A percentile compares a stretch with the other conserved stretches of the same genome.
Evolutionary conservation across 2,329 filamentous ascomycete species (phyloP).

Genomic region (Paecilomyces sp.): DNA sequence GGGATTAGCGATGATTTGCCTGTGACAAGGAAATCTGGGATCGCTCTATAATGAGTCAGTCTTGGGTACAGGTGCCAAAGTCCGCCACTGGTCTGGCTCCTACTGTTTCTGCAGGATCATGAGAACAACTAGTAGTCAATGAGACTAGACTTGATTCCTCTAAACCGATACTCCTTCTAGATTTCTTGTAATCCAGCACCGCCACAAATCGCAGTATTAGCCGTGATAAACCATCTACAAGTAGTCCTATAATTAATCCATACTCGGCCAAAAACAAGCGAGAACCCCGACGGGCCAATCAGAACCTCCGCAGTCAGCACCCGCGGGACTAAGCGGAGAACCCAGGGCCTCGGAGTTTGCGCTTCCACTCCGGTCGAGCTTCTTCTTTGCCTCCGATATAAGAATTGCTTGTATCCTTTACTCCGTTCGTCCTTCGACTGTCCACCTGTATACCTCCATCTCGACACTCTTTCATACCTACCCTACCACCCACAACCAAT

Average conservation of each 20-base stretch:
- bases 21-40: not conserved
- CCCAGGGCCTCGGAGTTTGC: not conserved
- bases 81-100: not conserved
- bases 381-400: not conserved
- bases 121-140: not conserved
- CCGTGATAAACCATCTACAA: too few relatives aligned
- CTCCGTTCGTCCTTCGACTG: not conserved
- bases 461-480: constrained; percentile 7
- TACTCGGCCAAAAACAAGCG: not conserved
- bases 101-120: not conserved
- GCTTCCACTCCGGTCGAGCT: not conserved
- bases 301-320: not conserved
- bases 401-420: not conserved
- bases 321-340: not conserved
- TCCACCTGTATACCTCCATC: constrained; percentile 18
- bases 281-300: not conserved
- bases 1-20: not conserved
- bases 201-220: not conserved
- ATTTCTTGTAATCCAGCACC: not conserved
- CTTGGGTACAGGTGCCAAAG: not conserved
- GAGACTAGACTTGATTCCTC: not conserved
- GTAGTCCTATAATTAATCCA: too few relatives aligned
- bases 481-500: constrained; percentile 1
- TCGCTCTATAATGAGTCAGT: not conserved
- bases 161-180: not conserved